A percentile compares a stretch with the other conserved stretches of the same genome.
Conservation (phyloP, 805 yeast genomes). For the Candida boidinii region DNA sequence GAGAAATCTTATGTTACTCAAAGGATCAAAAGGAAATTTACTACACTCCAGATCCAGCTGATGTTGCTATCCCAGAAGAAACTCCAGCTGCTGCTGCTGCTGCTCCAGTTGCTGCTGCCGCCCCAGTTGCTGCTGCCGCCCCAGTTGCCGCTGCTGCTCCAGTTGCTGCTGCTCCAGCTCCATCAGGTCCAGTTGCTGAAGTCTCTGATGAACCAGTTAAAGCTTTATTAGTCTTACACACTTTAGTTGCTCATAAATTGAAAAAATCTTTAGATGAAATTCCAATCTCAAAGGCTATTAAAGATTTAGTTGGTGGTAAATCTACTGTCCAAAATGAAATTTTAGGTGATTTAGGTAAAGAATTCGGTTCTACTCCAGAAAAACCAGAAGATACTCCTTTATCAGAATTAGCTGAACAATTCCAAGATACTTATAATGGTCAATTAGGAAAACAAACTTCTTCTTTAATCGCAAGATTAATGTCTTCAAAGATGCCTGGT, state of each 20-base stretch:
- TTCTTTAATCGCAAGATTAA: conserved; percentile 80
- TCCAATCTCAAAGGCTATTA: conserved; percentile 86
- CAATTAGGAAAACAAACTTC: conserved; percentile 89
- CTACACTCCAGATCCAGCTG: conserved; percentile 79
- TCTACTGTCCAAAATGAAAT: conserved; percentile 98
- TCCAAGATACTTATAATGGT: conserved; percentile 87
- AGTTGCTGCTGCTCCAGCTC: conserved; percentile 53
- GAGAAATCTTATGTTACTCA: conserved; percentile 93
- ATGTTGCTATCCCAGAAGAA: conserved; percentile 28
- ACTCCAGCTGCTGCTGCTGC: conserved; percentile 21
- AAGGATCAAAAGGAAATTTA: conserved; percentile 95
- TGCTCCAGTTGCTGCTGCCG: conserved; percentile 23
- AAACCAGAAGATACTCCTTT: conserved; percentile 98
- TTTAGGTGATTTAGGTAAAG: conserved; percentile 97
- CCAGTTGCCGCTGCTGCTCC: conserved; percentile 52
- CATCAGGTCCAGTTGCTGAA: conserved; percentile 75
- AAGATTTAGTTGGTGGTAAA: conserved; percentile 96
- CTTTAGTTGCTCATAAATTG: conserved; percentile 90
- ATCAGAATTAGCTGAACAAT: conserved; percentile 88
- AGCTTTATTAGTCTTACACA: conserved; percentile 76
- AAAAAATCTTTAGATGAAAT: conserved; percentile 83
- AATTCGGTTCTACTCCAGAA: conserved; percentile 96
- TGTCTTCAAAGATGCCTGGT: conserved; percentile 99
- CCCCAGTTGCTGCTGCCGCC: conserved; percentile 34
- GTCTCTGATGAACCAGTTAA: conserved; percentile 85